Evolutionary conservation across 2,329 filamentous ascomycete genomes (phyloP).

Genomic region (Ophiosphaerella korrae): DNA sequence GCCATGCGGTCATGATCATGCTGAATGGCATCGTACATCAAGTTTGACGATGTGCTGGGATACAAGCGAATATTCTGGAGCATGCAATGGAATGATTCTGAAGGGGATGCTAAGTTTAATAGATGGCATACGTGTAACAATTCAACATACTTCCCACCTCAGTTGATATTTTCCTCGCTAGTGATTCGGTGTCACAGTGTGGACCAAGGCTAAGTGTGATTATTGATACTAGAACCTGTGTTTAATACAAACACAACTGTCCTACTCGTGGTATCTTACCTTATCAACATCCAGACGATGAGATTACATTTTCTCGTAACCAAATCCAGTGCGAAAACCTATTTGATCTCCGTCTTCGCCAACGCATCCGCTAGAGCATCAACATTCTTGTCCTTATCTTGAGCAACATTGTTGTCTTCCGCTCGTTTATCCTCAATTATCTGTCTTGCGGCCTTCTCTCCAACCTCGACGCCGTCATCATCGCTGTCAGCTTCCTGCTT

Average conservation of each 20-base stretch:
- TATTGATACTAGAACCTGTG: not conserved
- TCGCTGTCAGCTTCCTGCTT: constrained; percentile 72
- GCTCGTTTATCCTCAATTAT: constrained; percentile 72
- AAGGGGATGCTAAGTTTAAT: too few relatives aligned
- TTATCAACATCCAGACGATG: not conserved
- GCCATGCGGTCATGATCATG: not conserved
- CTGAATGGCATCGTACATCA: too few relatives aligned
- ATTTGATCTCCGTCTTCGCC: constrained; percentile 66
- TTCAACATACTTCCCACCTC: too few relatives aligned
- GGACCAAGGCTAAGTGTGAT: not conserved
- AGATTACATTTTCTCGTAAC: not conserved
- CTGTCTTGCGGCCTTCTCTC: constrained; percentile 53
- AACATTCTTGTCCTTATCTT: constrained; percentile 75
- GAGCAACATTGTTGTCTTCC: constrained; percentile 73
- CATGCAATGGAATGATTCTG: too few relatives aligned
- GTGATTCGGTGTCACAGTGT: too few relatives aligned
- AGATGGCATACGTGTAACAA: too few relatives aligned
- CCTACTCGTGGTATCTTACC: not conserved
- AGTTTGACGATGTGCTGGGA: too few relatives aligned
- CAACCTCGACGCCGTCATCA: constrained; percentile 62
- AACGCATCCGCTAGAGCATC: constrained; percentile 79
- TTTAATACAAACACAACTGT: not conserved
- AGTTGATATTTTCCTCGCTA: too few relatives aligned
- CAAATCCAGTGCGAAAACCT: not conserved
- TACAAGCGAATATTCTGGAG: constrained; percentile 3